Evolutionary conservation across 306 rosid genomes (phyloP).

Genomic region (Gastrolobium villosum): DNA sequence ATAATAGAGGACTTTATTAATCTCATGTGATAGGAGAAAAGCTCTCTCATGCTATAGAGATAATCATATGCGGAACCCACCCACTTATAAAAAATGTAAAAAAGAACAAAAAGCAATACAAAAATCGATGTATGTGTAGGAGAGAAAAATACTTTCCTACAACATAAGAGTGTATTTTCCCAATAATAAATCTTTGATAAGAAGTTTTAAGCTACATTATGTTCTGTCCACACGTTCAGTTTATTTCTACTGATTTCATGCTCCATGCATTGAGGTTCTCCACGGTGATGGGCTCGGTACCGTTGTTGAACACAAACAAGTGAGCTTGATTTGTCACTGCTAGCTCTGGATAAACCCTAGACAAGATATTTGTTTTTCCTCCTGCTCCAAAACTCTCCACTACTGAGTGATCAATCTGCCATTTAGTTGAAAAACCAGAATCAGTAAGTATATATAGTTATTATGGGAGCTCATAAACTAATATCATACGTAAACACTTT

Average conservation of each 20-base stretch:
- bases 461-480: not conserved
- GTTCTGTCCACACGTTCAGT: not conserved
- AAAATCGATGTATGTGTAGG: no score
- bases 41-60: no score
- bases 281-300: conserved; percentile 66
- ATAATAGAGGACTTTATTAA: no score
- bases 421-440: not conserved
- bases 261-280: conserved; percentile 77
- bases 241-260: conserved; percentile 60
- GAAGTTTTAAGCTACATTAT: not conserved
- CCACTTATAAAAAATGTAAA: no score
- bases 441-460: not conserved
- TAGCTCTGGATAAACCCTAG: conserved; percentile 78
- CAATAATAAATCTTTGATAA: no score
- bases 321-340: conserved; percentile 64
- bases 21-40: no score
- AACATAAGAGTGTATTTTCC: no score
- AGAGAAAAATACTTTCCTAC: no score
- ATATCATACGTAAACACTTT: not conserved
- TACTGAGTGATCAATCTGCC: conserved; percentile 91
- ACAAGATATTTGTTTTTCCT: conserved; percentile 80
- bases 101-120: no score
- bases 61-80: no score
- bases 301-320: conserved; percentile 82
- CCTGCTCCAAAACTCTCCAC: conserved; percentile 86